Conservation (phyloP, 2,329 filamentous ascomycete genomes). For the Parasarocladium wereldwijsianum region DNA sequence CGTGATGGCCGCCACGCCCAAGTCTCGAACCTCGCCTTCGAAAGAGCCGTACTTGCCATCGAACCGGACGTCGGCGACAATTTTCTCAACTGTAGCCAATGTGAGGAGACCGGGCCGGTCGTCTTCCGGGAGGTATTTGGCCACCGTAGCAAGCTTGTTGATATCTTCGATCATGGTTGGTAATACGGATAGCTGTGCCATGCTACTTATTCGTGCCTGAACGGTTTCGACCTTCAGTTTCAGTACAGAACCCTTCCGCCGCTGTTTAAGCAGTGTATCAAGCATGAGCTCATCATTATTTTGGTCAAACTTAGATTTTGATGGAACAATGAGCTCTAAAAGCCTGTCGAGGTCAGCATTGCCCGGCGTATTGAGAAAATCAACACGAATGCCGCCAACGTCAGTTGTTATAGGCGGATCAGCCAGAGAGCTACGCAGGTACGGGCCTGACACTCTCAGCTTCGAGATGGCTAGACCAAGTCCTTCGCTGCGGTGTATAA, state of each 20-base stretch:
- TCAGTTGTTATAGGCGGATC: slow-evolving; percentile 48
- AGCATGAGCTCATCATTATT: slow-evolving; percentile 88
- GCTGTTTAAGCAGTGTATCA: slow-evolving; percentile 75
- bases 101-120: slow-evolving; percentile 80
- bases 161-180: slow-evolving; percentile 64
- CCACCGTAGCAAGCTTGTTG: slow-evolving; percentile 67
- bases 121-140: slow-evolving; percentile 92
- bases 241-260: slow-evolving; percentile 73
- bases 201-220: slow-evolving; percentile 44
- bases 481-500: slow-evolving; percentile 59
- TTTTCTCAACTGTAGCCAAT: slow-evolving; percentile 49
- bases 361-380: slow-evolving; percentile 59
- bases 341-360: slow-evolving; percentile 71
- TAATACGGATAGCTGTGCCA: slow-evolving; percentile 52
- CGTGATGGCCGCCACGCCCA: slow-evolving; percentile 69
- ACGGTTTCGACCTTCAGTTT: slow-evolving; percentile 53
- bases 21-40: slow-evolving; percentile 39
- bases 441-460: slow-evolving; percentile 60
- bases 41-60: slow-evolving; percentile 55
- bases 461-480: slow-evolving; percentile 62
- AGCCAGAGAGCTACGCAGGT: slow-evolving; percentile 33
- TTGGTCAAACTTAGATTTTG: slow-evolving; percentile 74
- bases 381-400: slow-evolving; percentile 51
- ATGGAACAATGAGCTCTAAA: slow-evolving; percentile 77
- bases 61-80: slow-evolving; percentile 47